Evolutionary conservation across 257 asterid genomes (phyloP).

Genomic region (Asclepias syriaca): DNA sequence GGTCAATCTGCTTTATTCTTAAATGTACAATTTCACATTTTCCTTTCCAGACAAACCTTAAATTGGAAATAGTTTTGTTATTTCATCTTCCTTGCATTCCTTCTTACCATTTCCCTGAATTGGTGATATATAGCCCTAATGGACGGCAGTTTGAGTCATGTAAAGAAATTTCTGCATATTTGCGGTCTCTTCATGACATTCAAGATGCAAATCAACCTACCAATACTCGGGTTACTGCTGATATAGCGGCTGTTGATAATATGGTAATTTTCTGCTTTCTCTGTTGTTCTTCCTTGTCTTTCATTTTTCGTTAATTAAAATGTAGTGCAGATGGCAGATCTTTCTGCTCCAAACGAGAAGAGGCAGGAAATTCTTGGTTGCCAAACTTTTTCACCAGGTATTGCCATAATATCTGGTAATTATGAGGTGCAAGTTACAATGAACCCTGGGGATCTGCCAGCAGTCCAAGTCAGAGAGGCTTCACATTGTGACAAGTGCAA

Average conservation of each 20-base stretch:
- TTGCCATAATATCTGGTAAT: slow-evolving; percentile 23
- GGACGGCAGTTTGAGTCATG: slow-evolving; percentile 74
- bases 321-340: slow-evolving; percentile 38
- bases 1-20: not conserved
- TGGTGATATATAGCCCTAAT: slow-evolving; percentile 59
- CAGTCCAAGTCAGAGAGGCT: slow-evolving; percentile 35
- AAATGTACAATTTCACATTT: not conserved
- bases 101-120: slow-evolving; percentile 11
- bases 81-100: not conserved
- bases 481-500: slow-evolving; percentile 40
- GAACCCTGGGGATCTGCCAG: slow-evolving; percentile 27
- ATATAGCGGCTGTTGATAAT: slow-evolving; percentile 23
- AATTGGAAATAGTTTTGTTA: not conserved
- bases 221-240: slow-evolving; percentile 24
- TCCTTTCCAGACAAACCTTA: not conserved
- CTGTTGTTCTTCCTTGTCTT: slow-evolving; percentile 1
- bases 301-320: slow-evolving; percentile 16
- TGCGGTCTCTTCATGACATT: slow-evolving; percentile 52
- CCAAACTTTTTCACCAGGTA: slow-evolving; percentile 30
- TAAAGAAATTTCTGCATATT: slow-evolving; percentile 67
- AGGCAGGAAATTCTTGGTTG: slow-evolving; percentile 25
- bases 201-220: slow-evolving; percentile 28
- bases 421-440: slow-evolving; percentile 28
- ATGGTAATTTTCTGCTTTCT: slow-evolving; percentile 20
- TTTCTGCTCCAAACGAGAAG: slow-evolving; percentile 28